Evolutionary conservation across 164 flowering plant species (phyloP).

Genomic region (Paratinospora sagittata): DNA sequence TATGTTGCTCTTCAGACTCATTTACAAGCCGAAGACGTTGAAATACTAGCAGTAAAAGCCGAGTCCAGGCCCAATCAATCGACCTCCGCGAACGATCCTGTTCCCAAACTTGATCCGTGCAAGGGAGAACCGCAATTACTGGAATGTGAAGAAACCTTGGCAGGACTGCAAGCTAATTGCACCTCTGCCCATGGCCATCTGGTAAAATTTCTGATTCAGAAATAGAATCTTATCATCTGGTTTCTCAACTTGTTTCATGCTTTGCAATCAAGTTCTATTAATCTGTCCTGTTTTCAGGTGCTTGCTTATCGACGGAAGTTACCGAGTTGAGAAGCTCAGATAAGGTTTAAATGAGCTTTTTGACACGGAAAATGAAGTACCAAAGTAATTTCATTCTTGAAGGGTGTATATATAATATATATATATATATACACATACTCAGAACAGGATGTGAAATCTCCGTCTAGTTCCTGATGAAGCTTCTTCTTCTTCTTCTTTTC

Average conservation of each 20-base stretch:
- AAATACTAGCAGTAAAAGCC: slow-evolving; percentile 24
- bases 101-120: slow-evolving; percentile 19
- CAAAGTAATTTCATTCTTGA: neutral
- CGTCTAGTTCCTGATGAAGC: neutral
- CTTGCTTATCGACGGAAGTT: slow-evolving; percentile 38
- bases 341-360: neutral
- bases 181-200: slow-evolving; percentile 33
- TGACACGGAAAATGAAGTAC: neutral
- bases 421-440: neutral
- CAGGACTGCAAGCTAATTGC: slow-evolving; percentile 29
- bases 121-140: slow-evolving; percentile 38
- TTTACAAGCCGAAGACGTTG: slow-evolving; percentile 44
- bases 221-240: neutral
- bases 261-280: neutral
- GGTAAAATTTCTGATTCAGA: slow-evolving; percentile 31
- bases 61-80: slow-evolving; percentile 19
- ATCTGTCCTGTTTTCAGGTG: slow-evolving; percentile 30
- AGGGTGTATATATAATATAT: slow-evolving; percentile 2
- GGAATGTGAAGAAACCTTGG: slow-evolving; percentile 50
- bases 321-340: slow-evolving; percentile 6
- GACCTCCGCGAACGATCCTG: slow-evolving; percentile 12
- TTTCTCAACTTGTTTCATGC: slow-evolving; percentile 2
- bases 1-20: slow-evolving; percentile 53
- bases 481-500: neutral
- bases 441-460: neutral